phyloP scores from a whole-genome alignment of 331 rosid species.

The Pyracantha coccinea region DNA sequence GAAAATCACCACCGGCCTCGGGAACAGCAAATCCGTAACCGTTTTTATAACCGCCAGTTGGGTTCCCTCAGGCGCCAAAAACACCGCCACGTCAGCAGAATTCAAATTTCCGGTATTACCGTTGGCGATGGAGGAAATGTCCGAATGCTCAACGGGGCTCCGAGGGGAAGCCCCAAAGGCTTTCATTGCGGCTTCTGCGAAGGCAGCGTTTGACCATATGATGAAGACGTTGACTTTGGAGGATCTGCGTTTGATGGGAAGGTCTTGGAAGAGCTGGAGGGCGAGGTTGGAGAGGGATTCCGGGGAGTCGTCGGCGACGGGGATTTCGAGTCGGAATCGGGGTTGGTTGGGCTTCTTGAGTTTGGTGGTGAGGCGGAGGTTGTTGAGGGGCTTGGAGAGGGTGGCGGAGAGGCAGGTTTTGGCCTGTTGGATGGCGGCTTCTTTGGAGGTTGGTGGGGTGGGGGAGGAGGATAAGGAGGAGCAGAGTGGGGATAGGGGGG shows the following conservation, averaged over 20 bases:
- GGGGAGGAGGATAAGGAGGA: constrained; percentile 39
- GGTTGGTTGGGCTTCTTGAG: constrained; percentile 69
- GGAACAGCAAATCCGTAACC: constrained; percentile 38
- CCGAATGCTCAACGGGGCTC: constrained; percentile 38
- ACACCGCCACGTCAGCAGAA: constrained; percentile 61
- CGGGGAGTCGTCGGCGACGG: constrained; percentile 66
- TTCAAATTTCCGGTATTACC: constrained; percentile 31
- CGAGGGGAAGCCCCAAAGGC: constrained; percentile 42
- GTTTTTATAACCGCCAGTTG: constrained; percentile 34
- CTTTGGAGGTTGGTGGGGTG: constrained; percentile 74
- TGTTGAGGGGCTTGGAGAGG: constrained; percentile 80
- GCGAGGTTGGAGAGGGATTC: constrained; percentile 60
- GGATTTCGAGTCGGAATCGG: constrained; percentile 68
- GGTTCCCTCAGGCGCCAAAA: constrained; percentile 54
- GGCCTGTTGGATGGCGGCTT: constrained; percentile 74
- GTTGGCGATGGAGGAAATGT: constrained; percentile 36
- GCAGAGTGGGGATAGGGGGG: constrained; percentile 13
- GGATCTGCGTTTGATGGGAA: constrained; percentile 60
- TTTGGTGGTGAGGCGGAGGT: constrained; percentile 55
- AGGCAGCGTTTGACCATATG: constrained; percentile 28
- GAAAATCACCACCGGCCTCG: constrained; percentile 80
- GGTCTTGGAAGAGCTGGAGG: constrained; percentile 47
- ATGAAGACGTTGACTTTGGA: constrained; percentile 31
- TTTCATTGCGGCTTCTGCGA: constrained; percentile 25
- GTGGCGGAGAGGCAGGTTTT: constrained; percentile 62